Evolutionary conservation across 495 filamentous ascomycete genomes (phyloP).

Genomic region (Annulohypoxylon nitens): DNA sequence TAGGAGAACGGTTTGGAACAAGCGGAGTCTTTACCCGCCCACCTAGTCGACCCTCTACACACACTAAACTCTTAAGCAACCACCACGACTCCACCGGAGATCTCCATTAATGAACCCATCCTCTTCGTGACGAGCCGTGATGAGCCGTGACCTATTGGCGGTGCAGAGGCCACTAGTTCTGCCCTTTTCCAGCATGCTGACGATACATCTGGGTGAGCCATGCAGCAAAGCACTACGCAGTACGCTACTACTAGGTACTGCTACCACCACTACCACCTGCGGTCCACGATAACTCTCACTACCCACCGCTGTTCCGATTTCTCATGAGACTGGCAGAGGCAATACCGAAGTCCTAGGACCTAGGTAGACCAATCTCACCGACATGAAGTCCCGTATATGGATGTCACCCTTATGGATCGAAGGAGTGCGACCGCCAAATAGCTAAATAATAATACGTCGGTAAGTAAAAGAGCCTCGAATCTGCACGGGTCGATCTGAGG

Average conservation of each 20-base stretch:
- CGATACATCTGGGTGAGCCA: constrained; percentile 26
- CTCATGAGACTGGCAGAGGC: constrained; percentile 19
- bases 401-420: constrained; percentile 12
- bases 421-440: constrained; percentile 30
- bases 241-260: too few relatives aligned
- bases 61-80: constrained; percentile 41
- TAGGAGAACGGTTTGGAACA: constrained; percentile 42
- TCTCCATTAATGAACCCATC: constrained; percentile 45
- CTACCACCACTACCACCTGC: constrained; percentile 12
- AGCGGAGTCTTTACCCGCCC: constrained; percentile 50
- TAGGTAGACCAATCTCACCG: constrained; percentile 25
- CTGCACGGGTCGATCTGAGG: constrained; percentile 19
- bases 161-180: constrained; percentile 32
- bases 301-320: constrained; percentile 32
- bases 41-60: constrained; percentile 43
- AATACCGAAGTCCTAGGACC: constrained; percentile 20
- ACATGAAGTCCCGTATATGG: constrained; percentile 1
- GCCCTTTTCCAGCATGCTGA: constrained; percentile 23
- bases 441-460: constrained; percentile 16
- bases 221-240: constrained; percentile 21
- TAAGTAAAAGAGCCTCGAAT: constrained; percentile 34
- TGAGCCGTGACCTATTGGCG: constrained; percentile 44
- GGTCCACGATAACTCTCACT: constrained; percentile 41
- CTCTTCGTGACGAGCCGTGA: constrained; percentile 48
- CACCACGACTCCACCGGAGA: constrained; percentile 47